Evolutionary conservation across 441 rosid genomes (phyloP).

Genomic region (Metrosideros polymorpha): DNA sequence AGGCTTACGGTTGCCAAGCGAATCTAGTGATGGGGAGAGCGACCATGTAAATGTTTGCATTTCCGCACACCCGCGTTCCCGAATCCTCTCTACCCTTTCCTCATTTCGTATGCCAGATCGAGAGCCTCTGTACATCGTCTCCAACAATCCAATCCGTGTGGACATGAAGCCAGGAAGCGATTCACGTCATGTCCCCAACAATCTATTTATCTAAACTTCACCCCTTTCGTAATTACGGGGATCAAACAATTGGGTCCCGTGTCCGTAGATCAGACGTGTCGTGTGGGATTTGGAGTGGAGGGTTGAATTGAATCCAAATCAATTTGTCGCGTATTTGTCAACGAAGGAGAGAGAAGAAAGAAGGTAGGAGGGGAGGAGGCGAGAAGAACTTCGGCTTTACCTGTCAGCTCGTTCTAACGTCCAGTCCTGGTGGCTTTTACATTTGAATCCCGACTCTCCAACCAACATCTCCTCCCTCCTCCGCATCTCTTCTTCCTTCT

Average conservation of each 20-base stretch:
- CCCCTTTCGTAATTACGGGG: too few species aligned
- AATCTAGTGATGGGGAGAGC: neutral
- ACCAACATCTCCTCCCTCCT: neutral
- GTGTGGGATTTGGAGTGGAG: too few species aligned
- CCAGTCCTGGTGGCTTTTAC: neutral
- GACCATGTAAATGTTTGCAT: neutral
- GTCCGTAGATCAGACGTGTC: too few species aligned
- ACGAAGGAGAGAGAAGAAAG: neutral
- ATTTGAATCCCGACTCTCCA: neutral
- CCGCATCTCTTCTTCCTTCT: neutral
- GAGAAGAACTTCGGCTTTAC: neutral
- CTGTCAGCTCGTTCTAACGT: neutral
- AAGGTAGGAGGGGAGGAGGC: neutral
- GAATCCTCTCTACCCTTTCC: neutral
- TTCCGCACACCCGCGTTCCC: neutral
- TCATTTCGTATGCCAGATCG: too few species aligned
- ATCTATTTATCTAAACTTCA: neutral
- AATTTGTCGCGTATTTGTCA: neutral
- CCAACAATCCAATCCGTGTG: too few species aligned
- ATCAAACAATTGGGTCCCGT: too few species aligned
- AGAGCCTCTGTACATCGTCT: too few species aligned
- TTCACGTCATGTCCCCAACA: neutral
- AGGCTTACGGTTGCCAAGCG: neutral
- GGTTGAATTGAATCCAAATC: too few species aligned
- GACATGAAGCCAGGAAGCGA: neutral